Percentiles rank a stretch among this genome's conserved stretches.
Evolutionary conservation across 2,329 filamentous ascomycete species (phyloP).

Genomic region (Lasiodiplodia citricola): DNA sequence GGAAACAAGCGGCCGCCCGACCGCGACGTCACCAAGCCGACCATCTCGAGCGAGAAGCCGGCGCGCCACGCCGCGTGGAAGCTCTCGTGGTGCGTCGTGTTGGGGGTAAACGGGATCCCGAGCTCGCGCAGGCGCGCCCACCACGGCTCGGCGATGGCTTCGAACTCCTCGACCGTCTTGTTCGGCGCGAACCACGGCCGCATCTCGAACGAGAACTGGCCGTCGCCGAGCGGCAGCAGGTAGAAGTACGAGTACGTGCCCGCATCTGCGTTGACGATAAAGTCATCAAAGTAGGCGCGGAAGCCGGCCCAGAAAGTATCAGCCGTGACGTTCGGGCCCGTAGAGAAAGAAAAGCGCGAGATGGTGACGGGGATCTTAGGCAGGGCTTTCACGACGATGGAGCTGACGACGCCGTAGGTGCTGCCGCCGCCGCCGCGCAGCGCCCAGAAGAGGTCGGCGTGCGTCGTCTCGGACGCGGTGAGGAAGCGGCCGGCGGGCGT

Average conservation of each 20-base stretch:
- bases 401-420: constrained; percentile 41
- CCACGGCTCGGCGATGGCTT: constrained; percentile 39
- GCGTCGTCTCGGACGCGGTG: constrained; percentile 35
- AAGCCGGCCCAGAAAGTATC: not conserved
- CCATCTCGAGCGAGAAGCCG: constrained; percentile 38
- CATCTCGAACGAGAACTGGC: not conserved
- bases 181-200: constrained; percentile 24
- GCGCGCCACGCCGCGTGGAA: constrained; percentile 17
- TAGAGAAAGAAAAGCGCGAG: not conserved
- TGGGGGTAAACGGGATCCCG: constrained; percentile 38
- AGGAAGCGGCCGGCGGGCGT: constrained; percentile 37
- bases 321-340: not conserved
- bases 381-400: constrained; percentile 41
- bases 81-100: constrained; percentile 41
- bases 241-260: constrained; percentile 1
- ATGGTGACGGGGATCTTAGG: constrained; percentile 35
- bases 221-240: not conserved
- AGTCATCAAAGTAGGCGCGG: not conserved
- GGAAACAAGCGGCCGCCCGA: constrained; percentile 56
- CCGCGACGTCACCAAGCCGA: constrained; percentile 41
- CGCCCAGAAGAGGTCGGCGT: constrained; percentile 45
- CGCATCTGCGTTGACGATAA: not conserved
- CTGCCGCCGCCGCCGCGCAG: constrained; percentile 40
- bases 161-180: constrained; percentile 40
- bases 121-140: constrained; percentile 41